Conservation (phyloP, 2,329 filamentous ascomycete species). For the Pseudopithomyces maydicus region DNA sequence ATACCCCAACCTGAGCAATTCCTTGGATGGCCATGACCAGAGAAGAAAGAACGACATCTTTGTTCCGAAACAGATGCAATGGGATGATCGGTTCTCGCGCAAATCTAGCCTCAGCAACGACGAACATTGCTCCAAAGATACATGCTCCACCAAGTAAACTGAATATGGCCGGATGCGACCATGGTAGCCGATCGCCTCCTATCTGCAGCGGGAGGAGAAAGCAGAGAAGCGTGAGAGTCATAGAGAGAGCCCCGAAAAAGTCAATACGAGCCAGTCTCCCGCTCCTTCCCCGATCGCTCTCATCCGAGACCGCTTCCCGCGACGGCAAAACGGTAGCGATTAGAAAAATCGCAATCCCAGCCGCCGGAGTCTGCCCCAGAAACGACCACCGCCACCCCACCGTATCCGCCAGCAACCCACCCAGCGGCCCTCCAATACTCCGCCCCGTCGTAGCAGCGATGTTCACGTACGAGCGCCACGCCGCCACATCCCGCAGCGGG, state of each 20-base stretch:
- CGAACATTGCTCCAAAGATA: constrained; percentile 29
- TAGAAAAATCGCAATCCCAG: constrained; percentile 33
- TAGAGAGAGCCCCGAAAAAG: constrained; percentile 60
- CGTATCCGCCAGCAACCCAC: constrained; percentile 65
- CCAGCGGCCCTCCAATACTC: constrained; percentile 59
- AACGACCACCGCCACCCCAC: constrained; percentile 68
- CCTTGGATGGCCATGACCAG: constrained; percentile 59
- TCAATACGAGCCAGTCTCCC: constrained; percentile 58
- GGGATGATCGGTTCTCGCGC: constrained; percentile 65
- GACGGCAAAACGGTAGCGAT: constrained; percentile 41
- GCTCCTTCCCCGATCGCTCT: background rate
- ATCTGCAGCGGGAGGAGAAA: constrained; percentile 56
- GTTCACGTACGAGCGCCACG: constrained; percentile 58
- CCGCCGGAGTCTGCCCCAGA: background rate
- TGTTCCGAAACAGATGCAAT: constrained; percentile 57
- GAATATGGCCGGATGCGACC: constrained; percentile 43
- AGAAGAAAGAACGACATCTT: constrained; percentile 60
- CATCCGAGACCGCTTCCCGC: constrained; percentile 1
- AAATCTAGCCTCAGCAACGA: constrained; percentile 47
- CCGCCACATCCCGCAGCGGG: constrained; percentile 54
- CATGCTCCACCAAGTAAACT: constrained; percentile 38
- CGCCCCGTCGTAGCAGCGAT: constrained; percentile 56
- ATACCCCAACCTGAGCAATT: constrained; percentile 62
- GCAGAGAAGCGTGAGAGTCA: constrained; percentile 50
- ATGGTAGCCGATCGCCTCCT: constrained; percentile 51